Percentiles rank a stretch among this genome's conserved stretches.
These are phyloP conservation scores for Trichodelitschia bisporula DNA, from an alignment of 495 filamentous ascomycete genomes.

Conservation along the genomic window DNA sequence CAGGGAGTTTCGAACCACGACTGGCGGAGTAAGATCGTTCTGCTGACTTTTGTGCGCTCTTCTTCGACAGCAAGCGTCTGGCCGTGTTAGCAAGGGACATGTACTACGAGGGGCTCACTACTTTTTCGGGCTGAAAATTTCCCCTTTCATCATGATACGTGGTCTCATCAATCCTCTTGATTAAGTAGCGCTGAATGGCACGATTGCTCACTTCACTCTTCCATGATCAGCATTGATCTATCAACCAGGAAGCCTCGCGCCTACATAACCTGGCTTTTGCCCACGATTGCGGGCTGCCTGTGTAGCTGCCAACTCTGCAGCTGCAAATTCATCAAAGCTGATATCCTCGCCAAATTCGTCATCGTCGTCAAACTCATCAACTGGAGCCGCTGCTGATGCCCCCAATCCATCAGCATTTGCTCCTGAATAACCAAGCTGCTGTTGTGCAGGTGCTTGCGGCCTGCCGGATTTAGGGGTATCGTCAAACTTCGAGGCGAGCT, in stretches of 20 bases:
- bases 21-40: constrained; percentile 52
- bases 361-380: constrained; percentile 18
- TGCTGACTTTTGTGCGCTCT: constrained; percentile 37
- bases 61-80: constrained; percentile 56
- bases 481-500: constrained; percentile 28
- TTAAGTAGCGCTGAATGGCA: constrained; percentile 60
- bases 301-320: constrained; percentile 26
- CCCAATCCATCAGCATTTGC: too few species aligned
- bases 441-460: too few species aligned
- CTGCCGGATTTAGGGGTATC: too few species aligned
- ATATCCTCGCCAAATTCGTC: constrained; percentile 38
- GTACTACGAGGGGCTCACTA: constrained; percentile 13
- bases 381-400: too few species aligned
- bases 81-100: constrained; percentile 1
- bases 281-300: constrained; percentile 20
- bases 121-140: constrained; percentile 41
- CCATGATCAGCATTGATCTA: constrained; percentile 6
- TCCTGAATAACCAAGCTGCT: too few species aligned
- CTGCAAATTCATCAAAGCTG: constrained; percentile 24
- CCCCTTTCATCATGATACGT: constrained; percentile 38
- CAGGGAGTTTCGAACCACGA: constrained; percentile 66
- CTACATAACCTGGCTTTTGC: constrained; percentile 17
- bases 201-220: constrained; percentile 26
- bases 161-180: constrained; percentile 43
- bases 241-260: constrained; percentile 6